Conservation (phyloP, 352 stramenopile genomes). For the Globisporangium irregulare region DNA sequence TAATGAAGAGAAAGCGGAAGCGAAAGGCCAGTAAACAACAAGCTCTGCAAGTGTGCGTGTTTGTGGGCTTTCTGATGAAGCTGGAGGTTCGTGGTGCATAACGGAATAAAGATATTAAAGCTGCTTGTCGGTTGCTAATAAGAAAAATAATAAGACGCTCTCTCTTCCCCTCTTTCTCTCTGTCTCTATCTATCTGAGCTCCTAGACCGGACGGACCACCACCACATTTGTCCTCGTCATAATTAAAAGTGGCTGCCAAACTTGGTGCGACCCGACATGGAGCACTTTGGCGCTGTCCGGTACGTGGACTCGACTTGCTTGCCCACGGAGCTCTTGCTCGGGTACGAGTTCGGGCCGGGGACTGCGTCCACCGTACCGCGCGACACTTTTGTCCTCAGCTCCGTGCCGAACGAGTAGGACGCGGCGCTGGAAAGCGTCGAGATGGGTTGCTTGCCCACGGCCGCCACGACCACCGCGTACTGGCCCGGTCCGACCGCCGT, state of each 20-base stretch:
- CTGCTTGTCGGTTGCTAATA: not conserved
- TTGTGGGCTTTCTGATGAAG: not conserved
- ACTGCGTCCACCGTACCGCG: constrained; percentile 26
- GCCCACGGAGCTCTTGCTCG: constrained; percentile 56
- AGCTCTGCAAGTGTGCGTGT: too few relatives aligned
- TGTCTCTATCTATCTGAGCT: not conserved
- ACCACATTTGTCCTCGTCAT: not conserved
- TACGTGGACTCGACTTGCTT: constrained; percentile 67
- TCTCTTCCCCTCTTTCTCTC: not conserved
- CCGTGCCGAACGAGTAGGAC: constrained; percentile 67
- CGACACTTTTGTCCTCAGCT: constrained; percentile 40
- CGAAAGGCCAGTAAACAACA: not conserved
- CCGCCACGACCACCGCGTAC: constrained; percentile 63
- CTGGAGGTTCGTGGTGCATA: not conserved
- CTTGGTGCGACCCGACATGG: constrained; percentile 79
- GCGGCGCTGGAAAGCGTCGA: constrained; percentile 58
- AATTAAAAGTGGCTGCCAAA: constrained; percentile 70
- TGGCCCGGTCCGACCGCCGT: constrained; percentile 69
- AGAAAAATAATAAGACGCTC: not conserved
- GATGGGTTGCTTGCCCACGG: constrained; percentile 62
- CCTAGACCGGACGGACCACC: not conserved
- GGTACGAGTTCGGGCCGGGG: constrained; percentile 49
- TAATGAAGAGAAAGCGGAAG: not conserved
- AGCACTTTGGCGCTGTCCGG: constrained; percentile 55
- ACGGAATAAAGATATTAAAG: not conserved